Evolutionary conservation across 495 filamentous ascomycete species (phyloP), one percentile per base, ranked within the genome.

Genomic region (Podospora pseudopauciseta): DNA sequence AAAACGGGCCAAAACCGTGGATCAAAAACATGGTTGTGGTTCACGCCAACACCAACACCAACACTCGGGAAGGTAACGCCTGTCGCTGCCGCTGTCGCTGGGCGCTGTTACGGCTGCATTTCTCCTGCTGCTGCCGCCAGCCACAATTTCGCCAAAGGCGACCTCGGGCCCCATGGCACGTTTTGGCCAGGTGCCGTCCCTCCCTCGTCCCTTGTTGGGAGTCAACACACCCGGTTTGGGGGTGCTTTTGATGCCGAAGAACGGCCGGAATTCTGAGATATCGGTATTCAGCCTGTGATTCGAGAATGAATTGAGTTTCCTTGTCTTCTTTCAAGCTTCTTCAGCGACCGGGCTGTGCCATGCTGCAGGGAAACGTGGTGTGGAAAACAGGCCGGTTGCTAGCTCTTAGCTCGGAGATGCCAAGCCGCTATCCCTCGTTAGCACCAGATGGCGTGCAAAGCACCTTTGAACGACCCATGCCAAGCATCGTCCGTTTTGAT

Each of bases 71-170:
- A 23, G 23, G 55, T 18, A 19, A 58, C 23, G 55, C 18, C 27
- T 63, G 61, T 2, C 1, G 30, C 4, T 39, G 28, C 55, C 6
- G 32, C 60, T 44, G 16, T 11, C 39, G 30, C 30, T 32, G 30
- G 30, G 30, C 4, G 30, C 30, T 32, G 30, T 7, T 32, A 7
- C 4, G 30, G 23, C 23, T 23, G 23, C 23, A 23, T 23, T 23
- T 23, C 23, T 23, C 23, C 30, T 32, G 30, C 30, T 32, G 30
- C 64, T 27, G 32, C 65, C 44, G 60, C 68, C 55, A 67, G 68
- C 68, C 68, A 66, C 64, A 62, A 67, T 64, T 58, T 65, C 68
- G 60, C 49, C 55, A 66, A 69, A 58, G 20, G 23, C 44, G 23
- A 26, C 27, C 64, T 27, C 27, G 59, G 67, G 39, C 39, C 26